These are phyloP conservation scores for Eragrostis curvula DNA, from an alignment of 176 grass and related monocot genomes.

Conservation along the genomic window DNA sequence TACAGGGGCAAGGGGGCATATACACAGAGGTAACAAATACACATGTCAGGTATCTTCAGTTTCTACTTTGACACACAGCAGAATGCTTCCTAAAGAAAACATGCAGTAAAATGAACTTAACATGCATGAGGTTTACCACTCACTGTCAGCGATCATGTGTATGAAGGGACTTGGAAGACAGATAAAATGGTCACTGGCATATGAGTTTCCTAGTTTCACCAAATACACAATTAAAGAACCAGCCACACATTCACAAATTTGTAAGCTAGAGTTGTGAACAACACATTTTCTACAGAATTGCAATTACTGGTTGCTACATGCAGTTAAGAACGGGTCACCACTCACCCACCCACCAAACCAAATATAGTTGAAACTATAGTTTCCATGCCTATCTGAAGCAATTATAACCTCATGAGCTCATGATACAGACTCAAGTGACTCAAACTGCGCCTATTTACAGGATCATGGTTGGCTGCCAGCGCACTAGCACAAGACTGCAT, in stretches of 20 bases:
- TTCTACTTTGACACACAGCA: background rate
- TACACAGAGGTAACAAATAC: too few species aligned
- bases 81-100: background rate
- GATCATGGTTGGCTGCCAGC: background rate
- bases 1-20: background rate
- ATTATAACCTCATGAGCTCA: background rate
- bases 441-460: background rate
- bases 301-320: background rate
- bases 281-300: background rate
- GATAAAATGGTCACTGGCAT: background rate
- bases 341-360: background rate
- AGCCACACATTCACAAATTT: background rate
- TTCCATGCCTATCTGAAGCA: background rate
- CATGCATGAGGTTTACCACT: background rate
- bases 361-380: background rate
- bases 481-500: background rate
- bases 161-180: background rate
- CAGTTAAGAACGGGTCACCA: too few species aligned
- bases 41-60: too few species aligned
- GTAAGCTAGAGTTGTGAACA: background rate
- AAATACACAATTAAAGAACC: too few species aligned
- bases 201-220: background rate
- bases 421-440: background rate
- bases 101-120: background rate
- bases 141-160: background rate